phyloP scores from a whole-genome alignment of 306 rosid species.

The Cicer arietinum region DNA sequence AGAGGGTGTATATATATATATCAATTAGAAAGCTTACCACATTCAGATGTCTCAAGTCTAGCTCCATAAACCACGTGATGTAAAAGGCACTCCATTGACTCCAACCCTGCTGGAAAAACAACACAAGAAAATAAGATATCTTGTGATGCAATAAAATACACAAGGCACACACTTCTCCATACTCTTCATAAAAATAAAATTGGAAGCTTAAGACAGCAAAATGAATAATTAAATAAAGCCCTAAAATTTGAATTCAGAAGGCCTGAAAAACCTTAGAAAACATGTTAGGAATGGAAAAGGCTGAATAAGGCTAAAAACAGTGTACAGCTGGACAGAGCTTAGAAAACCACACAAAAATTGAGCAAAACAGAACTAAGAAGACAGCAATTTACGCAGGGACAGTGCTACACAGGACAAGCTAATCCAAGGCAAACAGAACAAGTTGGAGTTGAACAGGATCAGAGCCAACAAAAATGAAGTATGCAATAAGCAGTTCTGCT shows the following conservation, averaged over 20 bases:
- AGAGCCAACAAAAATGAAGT: conserved; percentile 5
- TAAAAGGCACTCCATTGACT: conserved; percentile 16
- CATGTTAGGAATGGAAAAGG: conserved; percentile 7
- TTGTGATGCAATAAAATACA: background rate
- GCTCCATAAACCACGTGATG: conserved; percentile 33
- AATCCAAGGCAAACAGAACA: conserved; percentile 19
- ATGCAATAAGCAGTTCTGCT: background rate
- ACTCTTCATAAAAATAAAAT: conserved; percentile 4
- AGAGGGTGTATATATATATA: background rate
- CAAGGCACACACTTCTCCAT: background rate
- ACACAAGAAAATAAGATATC: conserved; percentile 29
- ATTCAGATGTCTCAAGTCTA: conserved; percentile 26
- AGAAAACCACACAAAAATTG: background rate
- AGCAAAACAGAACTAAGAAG: background rate
- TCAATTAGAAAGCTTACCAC: conserved; percentile 25
- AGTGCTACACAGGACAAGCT: background rate
- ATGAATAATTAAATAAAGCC: background rate
- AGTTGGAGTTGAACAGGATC: conserved; percentile 10
- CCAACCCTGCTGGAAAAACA: conserved; percentile 31
- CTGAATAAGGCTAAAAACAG: conserved; percentile 1
- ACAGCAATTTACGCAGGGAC: background rate
- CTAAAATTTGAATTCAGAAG: conserved; percentile 1
- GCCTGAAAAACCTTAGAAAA: background rate
- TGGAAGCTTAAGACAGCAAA: background rate
- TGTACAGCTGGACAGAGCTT: background rate